A percentile compares a stretch with the other conserved stretches of the same genome.
phyloP scores from a whole-genome alignment of 2,329 filamentous ascomycete species.

The Waltergamsia citrina region DNA sequence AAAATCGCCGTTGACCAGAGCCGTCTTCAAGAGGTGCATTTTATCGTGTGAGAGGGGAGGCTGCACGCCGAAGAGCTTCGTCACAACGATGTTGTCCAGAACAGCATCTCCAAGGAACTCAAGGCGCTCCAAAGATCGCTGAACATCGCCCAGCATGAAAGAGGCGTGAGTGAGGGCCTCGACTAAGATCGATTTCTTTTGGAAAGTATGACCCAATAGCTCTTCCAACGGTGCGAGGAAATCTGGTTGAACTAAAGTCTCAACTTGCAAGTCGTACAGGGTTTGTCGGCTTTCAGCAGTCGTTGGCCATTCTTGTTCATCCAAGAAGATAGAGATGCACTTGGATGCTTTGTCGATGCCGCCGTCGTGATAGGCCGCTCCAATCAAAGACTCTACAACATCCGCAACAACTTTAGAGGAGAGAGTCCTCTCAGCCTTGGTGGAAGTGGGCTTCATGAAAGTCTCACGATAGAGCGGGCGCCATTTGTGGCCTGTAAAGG shows the following conservation, averaged over 20 bases:
- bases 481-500: conserved; percentile 68
- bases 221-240: conserved; percentile 45
- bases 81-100: conserved; percentile 68
- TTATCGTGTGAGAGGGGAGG: conserved; percentile 35
- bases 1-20: conserved; percentile 71
- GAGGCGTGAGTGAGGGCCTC: conserved; percentile 79
- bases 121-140: conserved; percentile 54
- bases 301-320: conserved; percentile 45
- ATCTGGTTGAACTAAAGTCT: conserved; percentile 22
- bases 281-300: conserved; percentile 27
- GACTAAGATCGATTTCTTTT: conserved; percentile 55
- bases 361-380: conserved; percentile 61
- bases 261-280: conserved; percentile 32
- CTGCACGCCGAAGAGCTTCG: conserved; percentile 39
- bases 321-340: conserved; percentile 60
- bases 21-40: conserved; percentile 72
- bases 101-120: conserved; percentile 86
- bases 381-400: conserved; percentile 77
- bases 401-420: conserved; percentile 80
- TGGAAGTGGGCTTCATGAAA: conserved; percentile 10
- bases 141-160: conserved; percentile 29
- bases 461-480: conserved; percentile 48
- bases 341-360: conserved; percentile 51
- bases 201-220: conserved; percentile 64
- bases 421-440: conserved; percentile 27